Base-by-base conservation (phyloP, 2,329 filamentous ascomycete genomes). In the Aspergillus oerlinghausenensis region DNA sequence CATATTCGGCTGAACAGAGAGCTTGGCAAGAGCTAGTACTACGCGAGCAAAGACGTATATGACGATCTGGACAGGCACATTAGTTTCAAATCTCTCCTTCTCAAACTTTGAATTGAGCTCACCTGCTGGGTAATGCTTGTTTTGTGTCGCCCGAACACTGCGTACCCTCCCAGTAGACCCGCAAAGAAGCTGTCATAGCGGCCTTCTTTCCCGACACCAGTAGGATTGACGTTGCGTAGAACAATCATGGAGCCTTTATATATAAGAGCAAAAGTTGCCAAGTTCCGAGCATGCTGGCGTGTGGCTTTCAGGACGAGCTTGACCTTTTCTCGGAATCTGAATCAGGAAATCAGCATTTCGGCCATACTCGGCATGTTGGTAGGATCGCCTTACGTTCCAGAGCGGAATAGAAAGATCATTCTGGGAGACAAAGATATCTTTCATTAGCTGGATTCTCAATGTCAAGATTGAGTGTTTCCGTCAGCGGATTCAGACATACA, bases 21-120 rank as follows among this genome's bases (percentile, higher is more conserved):
- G 79, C 69, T 91, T 90, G 32, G 92, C 94, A 25, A 95, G 77
- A 8, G 90, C 90, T 35, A 99, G 84, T 59, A 88, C 82, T 17
- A 97, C 94, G 63, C 94, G 87, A 50, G 94, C 94, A 71, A 97
- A 97, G 61, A 99, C 89, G 79, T 99, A 99, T 67, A 97, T 90
- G 73, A 96, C 92, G 72, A 99, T 99, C 81, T 99, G 54, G 19
- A 45, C n/a, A 7, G 2, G 14, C 29, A n/a, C 19, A 3, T 38
- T 38, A 38, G 32, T 38, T 17, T 17, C 32, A 17, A 42, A 10
- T 7, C 19, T 54, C 50, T 9, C 48, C 11, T 8, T 17, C 32
- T n/a, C 19, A 26, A 3, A 23, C 8, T 8, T 25, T n/a, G n/a
- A 40, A 29, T 45, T 55, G 63, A 54, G 68, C 43, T 4, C 11